Percentiles rank a stretch among this genome's conserved stretches.
These are phyloP conservation scores for Phylloporus sp. DNA, from an alignment of 768 basidiomycete species.

Conservation along the genomic window DNA sequence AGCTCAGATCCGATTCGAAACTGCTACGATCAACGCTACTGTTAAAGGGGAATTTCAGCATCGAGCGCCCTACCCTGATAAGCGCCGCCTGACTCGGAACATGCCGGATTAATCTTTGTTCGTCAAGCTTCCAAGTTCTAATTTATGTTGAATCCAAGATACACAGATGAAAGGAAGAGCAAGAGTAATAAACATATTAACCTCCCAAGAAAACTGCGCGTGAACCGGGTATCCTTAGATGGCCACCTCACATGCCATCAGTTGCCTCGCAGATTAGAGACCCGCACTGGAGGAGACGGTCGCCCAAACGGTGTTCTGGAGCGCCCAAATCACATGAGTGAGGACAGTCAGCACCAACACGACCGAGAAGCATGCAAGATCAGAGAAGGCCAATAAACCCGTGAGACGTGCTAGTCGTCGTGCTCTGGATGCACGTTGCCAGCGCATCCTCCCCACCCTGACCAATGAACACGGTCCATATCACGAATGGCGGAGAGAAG, in stretches of 20 bases:
- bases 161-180: slow-evolving; percentile 1
- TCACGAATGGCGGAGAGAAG: slow-evolving; percentile 5
- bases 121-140: background rate
- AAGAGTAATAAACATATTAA: background rate
- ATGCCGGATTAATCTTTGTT: too few species aligned
- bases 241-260: background rate
- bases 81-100: too few species aligned
- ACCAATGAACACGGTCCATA: slow-evolving; percentile 7
- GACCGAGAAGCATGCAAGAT: slow-evolving; percentile 16
- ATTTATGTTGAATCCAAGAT: background rate
- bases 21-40: too few species aligned
- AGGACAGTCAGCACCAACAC: slow-evolving; percentile 12
- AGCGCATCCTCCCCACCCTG: slow-evolving; percentile 10
- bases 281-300: slow-evolving; percentile 20
- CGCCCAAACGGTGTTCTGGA: slow-evolving; percentile 24
- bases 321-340: slow-evolving; percentile 16
- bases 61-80: too few species aligned
- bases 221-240: background rate
- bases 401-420: slow-evolving; percentile 4
- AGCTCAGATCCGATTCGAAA: too few species aligned
- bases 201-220: slow-evolving; percentile 1
- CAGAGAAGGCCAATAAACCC: slow-evolving; percentile 6
- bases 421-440: slow-evolving; percentile 9
- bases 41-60: too few species aligned
- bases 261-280: slow-evolving; percentile 3